Conservation (phyloP, 1,139 yeast species). For the Suhomyces panamericanus region DNA sequence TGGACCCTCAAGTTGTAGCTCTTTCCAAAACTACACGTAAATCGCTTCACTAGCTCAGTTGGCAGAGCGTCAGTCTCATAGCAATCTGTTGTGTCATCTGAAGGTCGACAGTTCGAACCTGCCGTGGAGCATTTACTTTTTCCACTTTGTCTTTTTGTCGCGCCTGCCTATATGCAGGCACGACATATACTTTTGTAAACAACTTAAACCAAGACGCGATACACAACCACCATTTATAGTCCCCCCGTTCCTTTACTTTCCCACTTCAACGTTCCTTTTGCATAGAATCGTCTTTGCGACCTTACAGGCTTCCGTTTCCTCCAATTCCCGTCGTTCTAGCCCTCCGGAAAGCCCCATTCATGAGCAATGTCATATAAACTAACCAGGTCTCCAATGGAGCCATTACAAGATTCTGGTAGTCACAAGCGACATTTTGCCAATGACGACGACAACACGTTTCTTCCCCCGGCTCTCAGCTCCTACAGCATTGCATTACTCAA, state of each 20-base stretch:
- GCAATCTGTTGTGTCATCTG: slow-evolving; percentile 40
- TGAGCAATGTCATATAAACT: slow-evolving; percentile 15
- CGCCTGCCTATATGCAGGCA: neutral
- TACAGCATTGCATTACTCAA: slow-evolving; percentile 46
- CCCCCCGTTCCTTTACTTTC: neutral
- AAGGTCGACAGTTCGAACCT: slow-evolving; percentile 59
- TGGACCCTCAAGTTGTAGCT: too few species aligned
- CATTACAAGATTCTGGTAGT: slow-evolving; percentile 6
- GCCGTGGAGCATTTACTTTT: slow-evolving; percentile 48
- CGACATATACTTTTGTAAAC: slow-evolving; percentile 5
- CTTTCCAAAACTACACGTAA: neutral
- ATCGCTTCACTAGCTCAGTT: slow-evolving; percentile 50
- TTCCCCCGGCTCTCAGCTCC: slow-evolving; percentile 67
- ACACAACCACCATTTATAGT: neutral
- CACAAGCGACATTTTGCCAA: slow-evolving; percentile 21
- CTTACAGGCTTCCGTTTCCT: neutral
- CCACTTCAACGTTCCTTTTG: neutral
- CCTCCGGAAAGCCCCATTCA: neutral
- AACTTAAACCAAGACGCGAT: slow-evolving; percentile 12
- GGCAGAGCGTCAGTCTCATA: slow-evolving; percentile 55
- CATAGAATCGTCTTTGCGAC: neutral
- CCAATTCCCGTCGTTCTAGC: neutral
- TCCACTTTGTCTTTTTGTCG: slow-evolving; percentile 1
- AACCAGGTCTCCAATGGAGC: slow-evolving; percentile 10
- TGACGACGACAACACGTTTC: slow-evolving; percentile 56